Base-by-base conservation (phyloP, 495 filamentous ascomycete species). In the Clavariopsis aquatica region DNA sequence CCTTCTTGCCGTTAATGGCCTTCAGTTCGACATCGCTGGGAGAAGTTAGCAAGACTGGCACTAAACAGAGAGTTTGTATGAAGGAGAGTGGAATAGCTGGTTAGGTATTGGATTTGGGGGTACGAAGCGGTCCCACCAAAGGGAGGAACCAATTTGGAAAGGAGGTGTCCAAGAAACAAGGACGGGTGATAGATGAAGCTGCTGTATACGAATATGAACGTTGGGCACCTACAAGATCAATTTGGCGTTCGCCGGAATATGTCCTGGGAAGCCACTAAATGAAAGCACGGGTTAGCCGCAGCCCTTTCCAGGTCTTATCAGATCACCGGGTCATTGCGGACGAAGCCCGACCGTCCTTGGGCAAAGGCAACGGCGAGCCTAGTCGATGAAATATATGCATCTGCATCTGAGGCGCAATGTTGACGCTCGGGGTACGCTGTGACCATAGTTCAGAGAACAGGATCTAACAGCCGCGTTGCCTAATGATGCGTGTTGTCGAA, bases 141-240 rank as follows among this genome's bases (percentile, higher is more conserved):
- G 29, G 20, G 15, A 29, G 20, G 49, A 22, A 24, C 19, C 45
- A 23, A 47, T 23, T 41, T 17, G 43, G 52, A 22, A 17, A 4
- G 17, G 53, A 23, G 20, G 53, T 38, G n/a, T 15, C 49, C 28
- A 43, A 28, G 45, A 22, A 12, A 45, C 10, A 43, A 31, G 27
- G 41, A 24, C 28, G 23, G 27, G 17, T 52, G 60, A 54, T 28
- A 20, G 28, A 53, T 49, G 45, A 34, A 45, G 53, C 47, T 28
- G 12, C 19, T 27, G 54, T 24, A 26, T 2, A 24, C 17, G 49
- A 60, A 43, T 26, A 61, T 46, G 41, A 27, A 23, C 5, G 60
- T 64, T 64, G 62, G 66, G 63, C 66, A 72, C 70, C 60, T 70
- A 72, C 70, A 72, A 72, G 53, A 72, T 57, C 59, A 72, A 41